Evolutionary conservation across 352 stramenopile genomes (phyloP).

Genomic region (Plasmopara viticola): DNA sequence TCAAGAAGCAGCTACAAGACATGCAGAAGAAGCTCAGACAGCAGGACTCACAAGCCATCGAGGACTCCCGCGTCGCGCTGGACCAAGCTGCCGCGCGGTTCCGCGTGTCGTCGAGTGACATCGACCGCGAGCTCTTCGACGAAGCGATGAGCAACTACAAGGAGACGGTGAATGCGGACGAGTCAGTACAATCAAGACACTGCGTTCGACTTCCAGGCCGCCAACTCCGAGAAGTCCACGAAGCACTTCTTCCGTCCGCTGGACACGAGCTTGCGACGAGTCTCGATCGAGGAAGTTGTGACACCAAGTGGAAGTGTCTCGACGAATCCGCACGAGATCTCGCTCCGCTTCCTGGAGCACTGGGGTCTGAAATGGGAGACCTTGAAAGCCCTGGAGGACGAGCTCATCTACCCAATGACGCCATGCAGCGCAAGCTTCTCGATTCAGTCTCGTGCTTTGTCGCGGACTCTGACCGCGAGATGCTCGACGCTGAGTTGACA

Average conservation of each 20-base stretch:
- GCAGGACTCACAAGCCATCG: background rate
- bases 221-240: background rate
- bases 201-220: slow-evolving; percentile 1
- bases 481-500: background rate
- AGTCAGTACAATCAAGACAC: background rate
- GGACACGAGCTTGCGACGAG: background rate
- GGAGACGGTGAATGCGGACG: slow-evolving; percentile 3
- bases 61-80: background rate
- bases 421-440: background rate
- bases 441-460: no score
- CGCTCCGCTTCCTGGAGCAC: background rate
- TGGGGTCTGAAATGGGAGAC: no score
- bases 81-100: background rate
- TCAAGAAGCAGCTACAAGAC: background rate
- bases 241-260: background rate
- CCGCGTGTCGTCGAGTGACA: background rate
- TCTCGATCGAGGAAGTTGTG: background rate
- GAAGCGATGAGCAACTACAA: background rate
- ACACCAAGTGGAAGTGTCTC: background rate
- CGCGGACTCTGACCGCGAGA: background rate
- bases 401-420: background rate
- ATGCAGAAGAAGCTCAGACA: background rate
- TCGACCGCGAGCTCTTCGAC: background rate
- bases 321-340: background rate
- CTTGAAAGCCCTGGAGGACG: background rate